Base-by-base conservation (phyloP, 768 basidiomycete species). In the Rossbeevera mucosa region DNA sequence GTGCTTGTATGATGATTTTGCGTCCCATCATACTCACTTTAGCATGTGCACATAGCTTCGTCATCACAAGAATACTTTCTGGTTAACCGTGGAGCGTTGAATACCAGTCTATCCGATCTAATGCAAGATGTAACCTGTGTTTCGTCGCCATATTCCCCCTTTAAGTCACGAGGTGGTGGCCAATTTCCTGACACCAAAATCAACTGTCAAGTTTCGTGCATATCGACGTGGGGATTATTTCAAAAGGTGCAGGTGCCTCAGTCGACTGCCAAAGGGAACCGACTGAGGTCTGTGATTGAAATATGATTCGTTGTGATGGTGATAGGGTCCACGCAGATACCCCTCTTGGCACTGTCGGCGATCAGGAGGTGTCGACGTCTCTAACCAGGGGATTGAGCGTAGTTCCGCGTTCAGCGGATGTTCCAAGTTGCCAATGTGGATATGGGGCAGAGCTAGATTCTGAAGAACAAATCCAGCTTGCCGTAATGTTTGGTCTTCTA, bases 241-340 rank as follows among this genome's bases (percentile, higher is more conserved):
- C 47, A 48, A 44, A 51, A 38, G 22, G 26, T 21, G 18, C 25
- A 12, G 14, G 33, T 36, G n/a, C 33, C 49, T 47, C 42, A 24
- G 18, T 29, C 30, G 16, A n/a, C 13, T 21, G 26, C 33, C 48
- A 16, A 50, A 16, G 6, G 6, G 28, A 16, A 49, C 25, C 22
- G 16, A 44, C 31, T 31, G 44, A 26, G 11, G 31, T 26, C 12
- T 29, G 20, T 36, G 20, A 40, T 29, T 7, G 12, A 31, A 31
- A 14, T 30, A 43, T 57, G 43, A 47, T 49, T 62, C 55, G 60
- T 64, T 16, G 36, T 30, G 52, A 64, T 54, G 50, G 59, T 8
- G 48, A 61, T 50, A 28, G 2, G 45, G 50, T 29, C 20, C 29
- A 40, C 6, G 18, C n/a, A n/a, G 18, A 42, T 29, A n/a, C 26